These are phyloP conservation scores for Suhomyces anneliseae DNA, from an alignment of 1,139 yeast genomes.

Conservation along the genomic window DNA sequence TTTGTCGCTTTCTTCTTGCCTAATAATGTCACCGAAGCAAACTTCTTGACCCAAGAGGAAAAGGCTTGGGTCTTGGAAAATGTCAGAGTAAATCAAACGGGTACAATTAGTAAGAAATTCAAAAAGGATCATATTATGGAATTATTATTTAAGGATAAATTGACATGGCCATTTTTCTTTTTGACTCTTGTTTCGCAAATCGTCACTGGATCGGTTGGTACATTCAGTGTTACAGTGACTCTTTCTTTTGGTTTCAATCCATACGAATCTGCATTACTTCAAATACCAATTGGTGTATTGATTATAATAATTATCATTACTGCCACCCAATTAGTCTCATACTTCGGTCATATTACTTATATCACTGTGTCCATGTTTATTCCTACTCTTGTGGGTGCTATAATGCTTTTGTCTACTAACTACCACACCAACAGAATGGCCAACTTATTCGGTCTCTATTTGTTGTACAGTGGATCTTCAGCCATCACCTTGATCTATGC, in stretches of 20 bases:
- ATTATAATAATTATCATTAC: constrained; percentile 34
- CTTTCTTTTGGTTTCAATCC: constrained; percentile 35
- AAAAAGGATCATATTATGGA: constrained; percentile 31
- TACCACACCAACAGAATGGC: constrained; percentile 27
- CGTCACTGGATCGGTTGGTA: constrained; percentile 42
- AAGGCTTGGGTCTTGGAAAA: constrained; percentile 20
- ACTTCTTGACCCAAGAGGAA: constrained; percentile 40
- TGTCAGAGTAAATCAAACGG: constrained; percentile 22
- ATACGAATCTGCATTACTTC: constrained; percentile 38
- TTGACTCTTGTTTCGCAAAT: constrained; percentile 38
- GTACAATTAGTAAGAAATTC: constrained; percentile 30
- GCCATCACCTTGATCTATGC: constrained; percentile 19
- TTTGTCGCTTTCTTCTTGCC: constrained; percentile 29
- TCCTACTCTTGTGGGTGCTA: constrained; percentile 38
- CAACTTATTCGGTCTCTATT: constrained; percentile 36
- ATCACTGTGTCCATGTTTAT: constrained; percentile 33
- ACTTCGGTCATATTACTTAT: constrained; percentile 27
- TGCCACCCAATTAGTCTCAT: constrained; percentile 32
- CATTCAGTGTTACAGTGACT: constrained; percentile 42
- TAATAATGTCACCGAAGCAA: constrained; percentile 43
- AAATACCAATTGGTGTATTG: constrained; percentile 41
- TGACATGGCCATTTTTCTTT: constrained; percentile 39
- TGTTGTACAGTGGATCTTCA: constrained; percentile 28
- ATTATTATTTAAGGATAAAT: constrained; percentile 31
- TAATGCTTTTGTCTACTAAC: constrained; percentile 27